A percentile compares a stretch with the other conserved stretches of the same genome.
Conservation (phyloP, 495 filamentous ascomycete genomes). For the Penicillium canescens region DNA sequence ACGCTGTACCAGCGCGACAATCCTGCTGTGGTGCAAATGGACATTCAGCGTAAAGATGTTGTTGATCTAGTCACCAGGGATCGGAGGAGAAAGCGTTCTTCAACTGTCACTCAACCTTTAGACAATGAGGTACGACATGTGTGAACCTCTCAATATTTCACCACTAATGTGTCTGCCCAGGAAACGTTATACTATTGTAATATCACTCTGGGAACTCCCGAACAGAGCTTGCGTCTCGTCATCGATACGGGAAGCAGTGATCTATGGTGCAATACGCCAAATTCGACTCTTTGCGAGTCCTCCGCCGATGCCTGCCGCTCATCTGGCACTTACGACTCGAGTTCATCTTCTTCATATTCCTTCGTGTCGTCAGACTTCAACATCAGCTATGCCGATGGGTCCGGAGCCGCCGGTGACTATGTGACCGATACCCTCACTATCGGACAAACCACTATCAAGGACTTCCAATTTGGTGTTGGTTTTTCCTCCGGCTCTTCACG, state of each 20-base stretch:
- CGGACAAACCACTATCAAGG: constrained; percentile 57
- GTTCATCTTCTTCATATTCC: constrained; percentile 76
- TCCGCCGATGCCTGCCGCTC: constrained; percentile 47
- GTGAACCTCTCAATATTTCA: neutral
- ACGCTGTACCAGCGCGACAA: constrained; percentile 32
- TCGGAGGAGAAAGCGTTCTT: constrained; percentile 35
- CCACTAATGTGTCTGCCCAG: constrained; percentile 17
- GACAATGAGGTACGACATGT: constrained; percentile 41
- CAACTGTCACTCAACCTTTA: constrained; percentile 34
- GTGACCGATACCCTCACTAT: constrained; percentile 75
- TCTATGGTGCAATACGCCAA: constrained; percentile 77
- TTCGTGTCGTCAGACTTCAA: constrained; percentile 80
- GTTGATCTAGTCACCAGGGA: constrained; percentile 35
- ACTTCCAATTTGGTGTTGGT: constrained; percentile 85
- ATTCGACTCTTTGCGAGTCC: constrained; percentile 58
- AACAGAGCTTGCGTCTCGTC: constrained; percentile 62
- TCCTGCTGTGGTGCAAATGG: constrained; percentile 38
- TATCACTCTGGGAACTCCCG: constrained; percentile 69
- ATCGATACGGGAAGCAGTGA: constrained; percentile 89
- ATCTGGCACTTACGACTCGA: constrained; percentile 70
- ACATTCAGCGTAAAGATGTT: constrained; percentile 39
- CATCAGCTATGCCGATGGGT: constrained; percentile 88
- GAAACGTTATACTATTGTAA: constrained; percentile 69
- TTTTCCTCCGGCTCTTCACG: constrained; percentile 63
- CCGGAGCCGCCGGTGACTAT: constrained; percentile 80